Evolutionary conservation across 2,329 filamentous ascomycete species (phyloP), one percentile per base, ranked within the genome.

Genomic region (Cordyceps javanica): DNA sequence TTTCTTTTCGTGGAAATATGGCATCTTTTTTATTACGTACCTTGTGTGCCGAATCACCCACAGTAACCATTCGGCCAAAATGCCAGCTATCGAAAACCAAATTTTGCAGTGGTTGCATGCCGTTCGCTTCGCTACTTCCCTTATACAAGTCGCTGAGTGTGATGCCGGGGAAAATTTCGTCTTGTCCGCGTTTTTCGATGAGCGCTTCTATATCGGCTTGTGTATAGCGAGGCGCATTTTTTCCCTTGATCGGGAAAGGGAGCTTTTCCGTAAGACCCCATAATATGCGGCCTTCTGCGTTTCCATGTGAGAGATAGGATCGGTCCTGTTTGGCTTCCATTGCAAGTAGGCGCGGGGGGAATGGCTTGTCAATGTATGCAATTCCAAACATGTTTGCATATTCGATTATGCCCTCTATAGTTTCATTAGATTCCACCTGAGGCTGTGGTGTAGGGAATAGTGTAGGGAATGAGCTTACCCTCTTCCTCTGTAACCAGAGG

Each of bases 41-140:
- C 67, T 76, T 77, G 60, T 77, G 74, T 7, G 69, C 72, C 1
- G 74, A 66, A 60, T 77, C 75, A 0, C 74, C 75, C 6, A 77
- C 67, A 1, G 69, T 64, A 2, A 76, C 65, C 3, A 74, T 69
- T 10, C 75, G 64, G 11, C 68, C 66, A 42, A 68, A 74, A 51
- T 72, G 67, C 70, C 74, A 77, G 36, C 68, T 65, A 11, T 69
- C 60, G n/a, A 73, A 68, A 1, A 73, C 67, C 36, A 70, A 70
- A 59, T 75, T 72, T 46, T 51, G 71, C 2, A 74, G 50, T 0
- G 69, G 62, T 2, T 68, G 70, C 26, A 76, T 61, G 0, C 65
- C 67, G 4, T 66, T 66, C 1, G 62, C 61, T 16, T 55, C 41
- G 5, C 67, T 58, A 9, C 62, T 61, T 10, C 64, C 64, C 16